Evolutionary conservation across 768 basidiomycete genomes (phyloP), one percentile per base, ranked within the genome.

Genomic region (Pisolithus sp.): DNA sequence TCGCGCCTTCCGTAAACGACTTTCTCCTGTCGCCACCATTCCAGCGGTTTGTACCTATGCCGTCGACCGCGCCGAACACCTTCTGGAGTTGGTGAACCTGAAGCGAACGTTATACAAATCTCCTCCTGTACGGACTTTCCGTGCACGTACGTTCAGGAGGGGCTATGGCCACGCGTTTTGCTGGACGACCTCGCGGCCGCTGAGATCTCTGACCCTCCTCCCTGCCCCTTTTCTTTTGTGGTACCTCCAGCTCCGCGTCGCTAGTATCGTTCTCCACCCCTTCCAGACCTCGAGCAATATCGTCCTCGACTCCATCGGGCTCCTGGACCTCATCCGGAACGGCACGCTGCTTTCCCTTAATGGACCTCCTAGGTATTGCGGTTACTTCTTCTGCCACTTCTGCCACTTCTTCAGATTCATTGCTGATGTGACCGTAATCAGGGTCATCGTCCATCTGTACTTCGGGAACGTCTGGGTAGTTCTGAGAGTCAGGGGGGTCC

Each of bases 21-120:
- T 55, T 83, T 85, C 70, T 98, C 95, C 58, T 82, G 81, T n/a
- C 93, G 81, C 95, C 95, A 98, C 74, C 78, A 95, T 38, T 90
- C 88, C 34, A 98, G 73, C 4, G 94, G 95, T 46, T 71, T 71
- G 59, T 81, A 82, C 30, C 81, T 81, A 49, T 78, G 73, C 21
- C 94, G 83, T 45, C 71, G 71, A 28, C 90, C 85, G 46, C 86
- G 82, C 17, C 93, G 84, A 2, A 88, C 72, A 21, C 84, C 85
- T 0, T 67, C 68, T 23, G 62, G 68, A 10, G 56, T 51, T 23
- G 57, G 59, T 13, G 68, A 67, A 43, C 44, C 67, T 68, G 42
- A 8, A 43, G 21, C 34, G 23, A 23, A 20, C 18, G 30, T 34
- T 66, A 39, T 59, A 57, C 52, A 18, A 48, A 55, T 17, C 5